These are phyloP conservation scores for Choanephora cucurbitarum DNA, from an alignment of 371 early-diverging fungal genomes.

Conservation along the genomic window DNA sequence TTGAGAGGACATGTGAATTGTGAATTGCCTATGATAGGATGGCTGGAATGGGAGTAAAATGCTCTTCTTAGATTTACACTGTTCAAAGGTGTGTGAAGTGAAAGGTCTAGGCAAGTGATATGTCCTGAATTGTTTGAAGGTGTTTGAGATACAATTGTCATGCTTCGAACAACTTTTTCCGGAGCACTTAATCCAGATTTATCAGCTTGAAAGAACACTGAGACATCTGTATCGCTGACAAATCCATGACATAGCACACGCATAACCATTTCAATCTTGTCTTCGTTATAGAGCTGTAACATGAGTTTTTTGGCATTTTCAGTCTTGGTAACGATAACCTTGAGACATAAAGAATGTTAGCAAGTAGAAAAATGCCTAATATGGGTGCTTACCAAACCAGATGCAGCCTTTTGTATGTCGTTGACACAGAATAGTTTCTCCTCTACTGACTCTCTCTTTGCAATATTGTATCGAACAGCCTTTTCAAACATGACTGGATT, in stretches of 20 bases:
- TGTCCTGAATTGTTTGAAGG: constrained; percentile 52
- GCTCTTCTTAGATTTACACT: constrained; percentile 43
- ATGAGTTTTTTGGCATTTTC: constrained; percentile 29
- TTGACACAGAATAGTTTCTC: constrained; percentile 34
- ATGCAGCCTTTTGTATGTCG: constrained; percentile 55
- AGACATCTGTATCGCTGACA: constrained; percentile 22
- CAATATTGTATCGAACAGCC: constrained; percentile 23
- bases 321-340: constrained; percentile 57
- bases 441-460: constrained; percentile 21
- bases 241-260: constrained; percentile 53
- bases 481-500: constrained; percentile 33
- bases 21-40: constrained; percentile 70
- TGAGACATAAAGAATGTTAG: constrained; percentile 3
- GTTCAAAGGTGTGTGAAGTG: constrained; percentile 35
- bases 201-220: constrained; percentile 11
- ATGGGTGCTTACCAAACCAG: constrained; percentile 61
- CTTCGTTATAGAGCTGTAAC: constrained; percentile 27
- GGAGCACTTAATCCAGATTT: constrained; percentile 18
- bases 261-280: constrained; percentile 36
- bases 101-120: constrained; percentile 45
- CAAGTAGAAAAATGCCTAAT: too few species aligned
- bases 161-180: constrained; percentile 7
- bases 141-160: constrained; percentile 34
- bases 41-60: constrained; percentile 37
- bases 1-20: constrained; percentile 55